phyloP scores from a whole-genome alignment of 495 filamentous ascomycete genomes.

The Trichoderma orchidacearum region DNA sequence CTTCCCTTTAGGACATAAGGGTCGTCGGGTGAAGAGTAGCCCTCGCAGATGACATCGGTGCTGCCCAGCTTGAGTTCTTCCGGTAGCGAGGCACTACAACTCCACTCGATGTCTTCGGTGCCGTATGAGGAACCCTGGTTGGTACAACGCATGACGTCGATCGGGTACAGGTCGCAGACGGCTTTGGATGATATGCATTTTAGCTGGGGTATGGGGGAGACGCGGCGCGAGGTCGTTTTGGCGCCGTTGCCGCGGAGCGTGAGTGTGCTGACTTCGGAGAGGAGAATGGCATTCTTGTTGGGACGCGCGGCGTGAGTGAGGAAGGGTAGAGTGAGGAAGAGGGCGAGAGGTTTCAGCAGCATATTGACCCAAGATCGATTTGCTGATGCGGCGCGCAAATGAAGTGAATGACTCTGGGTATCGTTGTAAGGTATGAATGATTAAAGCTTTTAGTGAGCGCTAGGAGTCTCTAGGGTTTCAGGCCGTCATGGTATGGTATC shows the following conservation, averaged over 20 bases:
- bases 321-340: not conserved
- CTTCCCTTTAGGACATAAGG: constrained; percentile 74
- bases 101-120: constrained; percentile 70
- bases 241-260: constrained; percentile 49
- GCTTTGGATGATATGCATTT: constrained; percentile 59
- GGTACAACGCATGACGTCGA: constrained; percentile 77
- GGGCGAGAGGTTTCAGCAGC: not conserved
- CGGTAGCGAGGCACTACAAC: constrained; percentile 68
- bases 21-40: constrained; percentile 63
- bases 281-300: constrained; percentile 44
- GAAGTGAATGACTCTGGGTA: too few species aligned
- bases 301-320: not conserved
- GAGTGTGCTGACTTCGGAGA: constrained; percentile 63
- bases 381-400: too few species aligned
- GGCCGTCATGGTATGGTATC: too few species aligned
- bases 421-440: not conserved
- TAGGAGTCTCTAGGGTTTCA: too few species aligned
- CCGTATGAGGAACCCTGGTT: constrained; percentile 65
- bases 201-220: constrained; percentile 68
- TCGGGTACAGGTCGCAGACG: constrained; percentile 45
- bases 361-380: too few species aligned
- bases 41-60: constrained; percentile 90
- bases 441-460: too few species aligned
- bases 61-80: constrained; percentile 74
- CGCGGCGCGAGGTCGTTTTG: constrained; percentile 58